These are phyloP conservation scores for Brassica carinata DNA, from an alignment of 345 rosid species.

Conservation along the genomic window DNA sequence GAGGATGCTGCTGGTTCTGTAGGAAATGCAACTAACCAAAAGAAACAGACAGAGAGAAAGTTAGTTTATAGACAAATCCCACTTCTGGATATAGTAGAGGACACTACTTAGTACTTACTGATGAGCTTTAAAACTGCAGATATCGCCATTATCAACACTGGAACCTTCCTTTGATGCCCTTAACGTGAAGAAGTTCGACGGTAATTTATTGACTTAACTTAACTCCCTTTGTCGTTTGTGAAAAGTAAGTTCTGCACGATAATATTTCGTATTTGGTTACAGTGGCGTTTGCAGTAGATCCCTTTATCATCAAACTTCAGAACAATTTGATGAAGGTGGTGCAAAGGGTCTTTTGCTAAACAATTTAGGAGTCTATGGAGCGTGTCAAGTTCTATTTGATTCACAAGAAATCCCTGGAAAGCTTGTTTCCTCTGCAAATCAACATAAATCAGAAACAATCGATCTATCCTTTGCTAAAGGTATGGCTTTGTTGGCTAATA, in stretches of 20 bases:
- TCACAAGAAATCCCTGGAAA: conserved; percentile 88
- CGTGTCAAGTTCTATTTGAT: conserved; percentile 90
- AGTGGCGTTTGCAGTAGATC: conserved; percentile 97
- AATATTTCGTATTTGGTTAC: conserved; percentile 33
- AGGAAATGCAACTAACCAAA: conserved; percentile 53
- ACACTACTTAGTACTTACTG: conserved; percentile 20
- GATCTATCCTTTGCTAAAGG: conserved; percentile 87
- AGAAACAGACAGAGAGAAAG: conserved; percentile 75
- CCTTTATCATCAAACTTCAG: conserved; percentile 97
- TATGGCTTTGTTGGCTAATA: conserved; percentile 42
- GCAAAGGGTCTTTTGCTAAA: conserved; percentile 85
- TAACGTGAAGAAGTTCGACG: conserved; percentile 87
- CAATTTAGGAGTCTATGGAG: conserved; percentile 88
- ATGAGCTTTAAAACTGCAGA: conserved; percentile 54
- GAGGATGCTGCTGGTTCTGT: conserved; percentile 49
- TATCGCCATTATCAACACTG: conserved; percentile 79
- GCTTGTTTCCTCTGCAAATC: conserved; percentile 50
- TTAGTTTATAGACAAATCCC: conserved; percentile 35
- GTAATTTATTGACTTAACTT: conserved; percentile 43
- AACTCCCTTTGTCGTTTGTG: conserved; percentile 17
- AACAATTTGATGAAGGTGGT: conserved; percentile 98
- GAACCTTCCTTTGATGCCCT: conserved; percentile 86
- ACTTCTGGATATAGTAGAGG: background rate
- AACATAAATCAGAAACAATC: conserved; percentile 50
- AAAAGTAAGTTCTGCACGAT: conserved; percentile 15